phyloP scores from a whole-genome alignment of 1,284 basidiomycete genomes.

The Pulveroboletus sp. region DNA sequence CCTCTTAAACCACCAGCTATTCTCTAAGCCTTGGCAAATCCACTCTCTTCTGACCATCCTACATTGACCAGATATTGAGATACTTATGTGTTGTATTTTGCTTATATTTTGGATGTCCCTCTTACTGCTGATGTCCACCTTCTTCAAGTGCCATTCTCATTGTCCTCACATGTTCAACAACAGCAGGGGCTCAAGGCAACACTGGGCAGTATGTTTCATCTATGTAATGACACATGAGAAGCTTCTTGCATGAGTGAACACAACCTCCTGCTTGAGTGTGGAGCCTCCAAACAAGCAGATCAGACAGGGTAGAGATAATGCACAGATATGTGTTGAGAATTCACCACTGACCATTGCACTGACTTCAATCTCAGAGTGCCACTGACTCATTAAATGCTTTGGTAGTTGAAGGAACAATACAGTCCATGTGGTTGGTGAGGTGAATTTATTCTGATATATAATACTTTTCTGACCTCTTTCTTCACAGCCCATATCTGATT shows the following conservation, averaged over 20 bases:
- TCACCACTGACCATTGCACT: neutral
- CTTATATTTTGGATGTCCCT: neutral
- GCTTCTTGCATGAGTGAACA: neutral
- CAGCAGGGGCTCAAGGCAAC: neutral
- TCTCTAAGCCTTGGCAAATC: neutral
- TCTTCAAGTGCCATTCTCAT: neutral
- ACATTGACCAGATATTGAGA: neutral
- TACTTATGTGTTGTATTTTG: neutral
- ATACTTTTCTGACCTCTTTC: no score
- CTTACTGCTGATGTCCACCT: neutral
- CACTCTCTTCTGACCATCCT: neutral
- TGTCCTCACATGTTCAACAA: neutral
- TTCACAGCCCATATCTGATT: neutral
- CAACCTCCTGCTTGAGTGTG: neutral
- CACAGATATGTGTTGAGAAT: neutral
- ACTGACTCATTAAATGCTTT: neutral
- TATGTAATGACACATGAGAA: neutral
- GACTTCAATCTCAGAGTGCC: neutral
- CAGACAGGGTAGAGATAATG: neutral
- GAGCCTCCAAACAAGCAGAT: constrained; percentile 1
- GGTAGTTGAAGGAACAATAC: neutral
- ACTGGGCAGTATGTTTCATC: neutral
- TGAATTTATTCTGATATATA: no score
- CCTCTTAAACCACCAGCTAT: neutral
- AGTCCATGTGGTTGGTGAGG: neutral